A percentile compares a stretch with the other conserved stretches of the same genome.
phyloP scores from a whole-genome alignment of 208 protist species.

The Leishmania lainsoni region DNA sequence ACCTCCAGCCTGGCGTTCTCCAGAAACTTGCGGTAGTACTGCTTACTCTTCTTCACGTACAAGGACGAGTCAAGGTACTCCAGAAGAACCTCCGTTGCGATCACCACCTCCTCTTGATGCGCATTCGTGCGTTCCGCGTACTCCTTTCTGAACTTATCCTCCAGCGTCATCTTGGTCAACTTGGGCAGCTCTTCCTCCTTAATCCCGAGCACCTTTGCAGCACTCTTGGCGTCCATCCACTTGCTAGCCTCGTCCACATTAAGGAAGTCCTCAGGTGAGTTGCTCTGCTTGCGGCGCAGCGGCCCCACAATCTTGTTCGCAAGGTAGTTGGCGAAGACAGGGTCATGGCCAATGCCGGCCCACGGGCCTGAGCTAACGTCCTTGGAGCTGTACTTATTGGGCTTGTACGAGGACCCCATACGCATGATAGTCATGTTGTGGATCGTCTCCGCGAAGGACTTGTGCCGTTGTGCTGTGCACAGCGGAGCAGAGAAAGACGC shows the following conservation, averaged over 20 bases:
- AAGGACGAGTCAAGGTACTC: slow-evolving; percentile 85
- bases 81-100: slow-evolving; percentile 83
- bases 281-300: slow-evolving; percentile 61
- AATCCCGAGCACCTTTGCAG: slow-evolving; percentile 80
- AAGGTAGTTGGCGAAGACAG: slow-evolving; percentile 30
- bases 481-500: background rate
- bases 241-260: slow-evolving; percentile 73
- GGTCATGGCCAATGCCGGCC: slow-evolving; percentile 42
- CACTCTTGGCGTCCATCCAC: slow-evolving; percentile 83
- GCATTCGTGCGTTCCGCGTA: slow-evolving; percentile 66
- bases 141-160: slow-evolving; percentile 59
- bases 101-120: slow-evolving; percentile 72
- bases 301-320: slow-evolving; percentile 49
- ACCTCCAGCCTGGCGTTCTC: slow-evolving; percentile 66
- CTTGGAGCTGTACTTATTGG: slow-evolving; percentile 48
- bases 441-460: slow-evolving; percentile 34
- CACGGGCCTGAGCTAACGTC: slow-evolving; percentile 33
- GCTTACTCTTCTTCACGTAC: slow-evolving; percentile 73
- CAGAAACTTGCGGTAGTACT: slow-evolving; percentile 80
- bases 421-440: slow-evolving; percentile 55
- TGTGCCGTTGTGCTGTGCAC: slow-evolving; percentile 24
- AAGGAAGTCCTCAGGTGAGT: slow-evolving; percentile 66
- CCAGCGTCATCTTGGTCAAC: slow-evolving; percentile 47
- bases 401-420: slow-evolving; percentile 31
- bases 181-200: slow-evolving; percentile 73